A percentile compares a stretch with the other conserved stretches of the same genome.
These are phyloP conservation scores for Venturia nashicola DNA, from an alignment of 2,329 filamentous ascomycete genomes.

Conservation along the genomic window DNA sequence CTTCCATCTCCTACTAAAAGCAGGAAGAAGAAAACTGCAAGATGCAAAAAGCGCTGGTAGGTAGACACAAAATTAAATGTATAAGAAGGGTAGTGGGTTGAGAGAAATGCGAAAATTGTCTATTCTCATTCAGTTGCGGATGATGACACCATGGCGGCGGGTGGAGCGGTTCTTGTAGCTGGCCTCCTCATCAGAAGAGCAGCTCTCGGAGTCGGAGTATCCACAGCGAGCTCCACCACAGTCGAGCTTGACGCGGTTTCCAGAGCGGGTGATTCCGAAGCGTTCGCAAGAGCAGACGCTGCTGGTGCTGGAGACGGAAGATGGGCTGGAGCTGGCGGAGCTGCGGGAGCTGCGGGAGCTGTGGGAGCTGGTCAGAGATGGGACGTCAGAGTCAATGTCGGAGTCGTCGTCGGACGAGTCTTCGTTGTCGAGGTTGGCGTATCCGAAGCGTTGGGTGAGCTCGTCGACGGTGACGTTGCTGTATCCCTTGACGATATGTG, in stretches of 20 bases:
- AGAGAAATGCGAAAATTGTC: neutral
- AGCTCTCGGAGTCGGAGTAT: constrained; percentile 59
- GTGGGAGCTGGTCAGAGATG: constrained; percentile 66
- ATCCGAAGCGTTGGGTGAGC: constrained; percentile 62
- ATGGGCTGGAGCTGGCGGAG: constrained; percentile 55
- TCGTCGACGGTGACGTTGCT: constrained; percentile 64
- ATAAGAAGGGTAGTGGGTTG: neutral
- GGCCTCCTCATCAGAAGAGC: constrained; percentile 56
- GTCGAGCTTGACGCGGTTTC: constrained; percentile 90
- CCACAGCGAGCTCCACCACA: constrained; percentile 83
- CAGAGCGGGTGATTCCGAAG: constrained; percentile 89
- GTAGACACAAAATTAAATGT: neutral
- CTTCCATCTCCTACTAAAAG: neutral
- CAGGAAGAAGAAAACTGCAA: constrained; percentile 4
- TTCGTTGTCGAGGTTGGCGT: constrained; percentile 42
- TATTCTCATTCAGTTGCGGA: constrained; percentile 14
- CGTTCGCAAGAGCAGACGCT: constrained; percentile 80
- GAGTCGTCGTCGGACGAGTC: constrained; percentile 58
- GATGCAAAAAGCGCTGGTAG: neutral
- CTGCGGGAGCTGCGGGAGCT: constrained; percentile 72
- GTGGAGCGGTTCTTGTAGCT: constrained; percentile 40
- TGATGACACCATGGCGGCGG: constrained; percentile 33
- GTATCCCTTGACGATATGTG: constrained; percentile 75
- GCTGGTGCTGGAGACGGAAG: constrained; percentile 43
- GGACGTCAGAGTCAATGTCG: constrained; percentile 49